Evolutionary conservation across 73 alveolate species (phyloP).

Genomic region (Paraurostyla sp.): DNA sequence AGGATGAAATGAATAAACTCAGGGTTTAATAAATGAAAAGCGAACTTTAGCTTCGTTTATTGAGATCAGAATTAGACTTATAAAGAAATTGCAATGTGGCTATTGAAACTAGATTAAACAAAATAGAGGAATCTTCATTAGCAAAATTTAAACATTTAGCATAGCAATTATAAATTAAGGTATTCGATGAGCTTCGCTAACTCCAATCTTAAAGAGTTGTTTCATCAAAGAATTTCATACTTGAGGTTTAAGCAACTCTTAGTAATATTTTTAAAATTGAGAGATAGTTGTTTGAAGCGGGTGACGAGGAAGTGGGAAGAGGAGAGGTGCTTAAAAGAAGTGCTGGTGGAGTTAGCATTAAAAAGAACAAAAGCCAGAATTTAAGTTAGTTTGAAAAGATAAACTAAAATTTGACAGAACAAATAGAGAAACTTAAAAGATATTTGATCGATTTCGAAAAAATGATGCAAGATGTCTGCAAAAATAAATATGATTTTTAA

Average conservation of each 20-base stretch:
- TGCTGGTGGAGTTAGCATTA: too few species aligned
- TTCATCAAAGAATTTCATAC: neutral
- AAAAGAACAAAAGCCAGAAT: too few species aligned
- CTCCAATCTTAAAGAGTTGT: neutral
- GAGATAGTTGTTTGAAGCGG: conserved; percentile 4
- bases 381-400: neutral
- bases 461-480: conserved; percentile 38
- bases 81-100: neutral
- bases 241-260: neutral
- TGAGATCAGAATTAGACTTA: neutral
- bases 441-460: conserved; percentile 26
- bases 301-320: too few species aligned
- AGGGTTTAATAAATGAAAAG: neutral
- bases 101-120: conserved; percentile 31
- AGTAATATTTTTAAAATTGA: conserved; percentile 24
- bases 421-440: conserved; percentile 14
- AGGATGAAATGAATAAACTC: too few species aligned
- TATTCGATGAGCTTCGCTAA: neutral
- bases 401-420: neutral
- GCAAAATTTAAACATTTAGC: conserved; percentile 2
- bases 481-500: neutral
- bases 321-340: too few species aligned
- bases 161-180: neutral
- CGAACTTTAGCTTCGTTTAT: neutral
- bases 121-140: conserved; percentile 15